Conservation (phyloP, 2,329 filamentous ascomycete genomes). For the Alternaria gansuensis region DNA sequence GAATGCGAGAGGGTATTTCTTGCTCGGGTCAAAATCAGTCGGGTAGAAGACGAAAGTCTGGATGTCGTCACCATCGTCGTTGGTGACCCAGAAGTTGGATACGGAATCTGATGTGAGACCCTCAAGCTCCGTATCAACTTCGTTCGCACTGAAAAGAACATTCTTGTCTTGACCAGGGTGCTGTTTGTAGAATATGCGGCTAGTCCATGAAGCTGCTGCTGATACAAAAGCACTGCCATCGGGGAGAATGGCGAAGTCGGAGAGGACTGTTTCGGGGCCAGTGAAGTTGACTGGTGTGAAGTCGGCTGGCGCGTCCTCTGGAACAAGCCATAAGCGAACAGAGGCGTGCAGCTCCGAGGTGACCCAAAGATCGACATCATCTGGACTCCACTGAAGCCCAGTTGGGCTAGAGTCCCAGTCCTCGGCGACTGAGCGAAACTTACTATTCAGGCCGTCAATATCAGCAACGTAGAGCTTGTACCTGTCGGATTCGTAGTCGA, state of each 20-base stretch:
- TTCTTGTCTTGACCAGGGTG: constrained; percentile 46
- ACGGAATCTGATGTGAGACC: constrained; percentile 70
- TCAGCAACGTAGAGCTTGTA: constrained; percentile 59
- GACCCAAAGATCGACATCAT: constrained; percentile 46
- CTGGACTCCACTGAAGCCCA: constrained; percentile 40
- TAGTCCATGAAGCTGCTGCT: constrained; percentile 44
- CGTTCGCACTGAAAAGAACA: constrained; percentile 67
- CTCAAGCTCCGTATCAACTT: constrained; percentile 70
- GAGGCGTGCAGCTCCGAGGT: constrained; percentile 45
- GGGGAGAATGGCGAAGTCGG: constrained; percentile 64
- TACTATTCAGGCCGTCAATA: constrained; percentile 41
- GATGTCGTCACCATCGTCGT: constrained; percentile 65
- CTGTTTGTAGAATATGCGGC: constrained; percentile 46
- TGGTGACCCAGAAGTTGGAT: constrained; percentile 74
- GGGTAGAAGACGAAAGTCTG: constrained; percentile 74
- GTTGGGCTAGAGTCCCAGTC: constrained; percentile 49
- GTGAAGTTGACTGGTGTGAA: constrained; percentile 54
- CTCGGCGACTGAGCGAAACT: constrained; percentile 42
- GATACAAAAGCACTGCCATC: constrained; percentile 62
- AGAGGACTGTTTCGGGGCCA: constrained; percentile 53
- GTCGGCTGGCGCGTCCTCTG: constrained; percentile 64
- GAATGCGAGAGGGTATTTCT: constrained; percentile 80
- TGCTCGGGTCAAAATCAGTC: constrained; percentile 69
- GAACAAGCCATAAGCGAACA: constrained; percentile 65
- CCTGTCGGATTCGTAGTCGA: constrained; percentile 79